Conservation (phyloP, 2,329 filamentous ascomycete genomes). For the Hortaea werneckii region DNA sequence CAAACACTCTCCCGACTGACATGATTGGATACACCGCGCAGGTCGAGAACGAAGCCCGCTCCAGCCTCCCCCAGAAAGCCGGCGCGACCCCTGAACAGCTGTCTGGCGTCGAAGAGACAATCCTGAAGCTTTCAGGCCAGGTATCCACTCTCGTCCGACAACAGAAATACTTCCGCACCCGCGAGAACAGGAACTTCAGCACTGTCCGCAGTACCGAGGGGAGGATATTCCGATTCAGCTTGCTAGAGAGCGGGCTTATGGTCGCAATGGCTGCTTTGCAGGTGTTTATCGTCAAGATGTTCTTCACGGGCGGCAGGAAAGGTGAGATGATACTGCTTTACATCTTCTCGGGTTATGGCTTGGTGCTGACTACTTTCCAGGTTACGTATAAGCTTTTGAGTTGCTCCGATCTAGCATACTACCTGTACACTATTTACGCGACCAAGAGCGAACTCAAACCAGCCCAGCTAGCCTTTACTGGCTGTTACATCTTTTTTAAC, state of each 20-base stretch:
- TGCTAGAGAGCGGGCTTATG: constrained; percentile 87
- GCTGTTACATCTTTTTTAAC: too few relatives aligned
- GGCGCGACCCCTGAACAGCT: constrained; percentile 85
- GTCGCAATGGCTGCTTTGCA: constrained; percentile 91
- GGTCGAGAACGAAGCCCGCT: constrained; percentile 81
- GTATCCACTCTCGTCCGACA: constrained; percentile 90
- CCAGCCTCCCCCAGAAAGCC: constrained; percentile 77
- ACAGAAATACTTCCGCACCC: constrained; percentile 98
- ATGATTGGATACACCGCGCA: constrained; percentile 28
- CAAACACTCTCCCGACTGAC: neutral
- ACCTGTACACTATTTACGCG: too few relatives aligned
- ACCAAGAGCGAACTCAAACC: too few relatives aligned
- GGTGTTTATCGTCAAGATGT: constrained; percentile 95
- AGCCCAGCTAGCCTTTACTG: too few relatives aligned
- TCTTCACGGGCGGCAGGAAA: constrained; percentile 79
- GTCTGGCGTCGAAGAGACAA: constrained; percentile 77
- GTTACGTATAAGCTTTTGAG: constrained; percentile 10
- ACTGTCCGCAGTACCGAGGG: constrained; percentile 93
- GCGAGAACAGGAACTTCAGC: constrained; percentile 98
- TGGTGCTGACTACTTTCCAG: constrained; percentile 3
- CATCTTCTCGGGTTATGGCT: neutral
- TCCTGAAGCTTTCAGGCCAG: constrained; percentile 88
- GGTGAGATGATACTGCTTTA: constrained; percentile 28
- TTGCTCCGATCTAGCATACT: too few relatives aligned
- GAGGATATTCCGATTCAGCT: constrained; percentile 92